phyloP scores from a whole-genome alignment of 2,329 filamentous ascomycete genomes.

The Penicillium sp. region DNA sequence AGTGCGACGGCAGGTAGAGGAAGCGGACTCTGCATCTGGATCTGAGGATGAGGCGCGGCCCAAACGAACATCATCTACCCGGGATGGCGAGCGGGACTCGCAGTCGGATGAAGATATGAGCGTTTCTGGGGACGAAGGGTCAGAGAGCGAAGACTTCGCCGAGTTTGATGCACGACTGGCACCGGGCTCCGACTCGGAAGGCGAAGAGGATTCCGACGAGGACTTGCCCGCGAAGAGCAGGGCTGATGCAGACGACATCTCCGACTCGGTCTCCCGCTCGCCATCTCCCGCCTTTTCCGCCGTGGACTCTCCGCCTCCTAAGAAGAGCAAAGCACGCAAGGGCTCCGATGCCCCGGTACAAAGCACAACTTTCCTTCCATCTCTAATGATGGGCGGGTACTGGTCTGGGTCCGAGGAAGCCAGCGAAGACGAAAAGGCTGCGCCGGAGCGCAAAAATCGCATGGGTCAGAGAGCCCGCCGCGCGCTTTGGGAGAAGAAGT shows the following conservation, averaged over 20 bases:
- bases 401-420: constrained; percentile 57
- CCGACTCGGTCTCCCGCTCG: constrained; percentile 35
- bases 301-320: constrained; percentile 18
- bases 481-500: constrained; percentile 59
- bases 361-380: constrained; percentile 55
- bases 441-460: constrained; percentile 53
- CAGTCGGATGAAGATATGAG: constrained; percentile 8
- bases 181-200: constrained; percentile 23
- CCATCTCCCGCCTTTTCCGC: constrained; percentile 26
- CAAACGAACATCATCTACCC: constrained; percentile 2
- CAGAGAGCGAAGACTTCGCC: constrained; percentile 26
- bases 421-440: constrained; percentile 43
- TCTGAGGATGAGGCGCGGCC: constrained; percentile 6
- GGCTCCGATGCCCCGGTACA: constrained; percentile 19
- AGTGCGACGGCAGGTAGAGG: not conserved
- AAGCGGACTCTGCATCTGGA: constrained; percentile 9
- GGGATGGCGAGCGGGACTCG: constrained; percentile 9
- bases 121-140: constrained; percentile 25
- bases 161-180: constrained; percentile 36
- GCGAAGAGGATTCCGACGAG: constrained; percentile 22
- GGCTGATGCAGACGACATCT: constrained; percentile 20
- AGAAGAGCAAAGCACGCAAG: constrained; percentile 24
- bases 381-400: constrained; percentile 57
- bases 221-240: constrained; percentile 16
- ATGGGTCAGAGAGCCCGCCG: constrained; percentile 59